Evolutionary conservation across 163 green algal species (phyloP).

Genomic region (Trebouxia gelatinosa): DNA sequence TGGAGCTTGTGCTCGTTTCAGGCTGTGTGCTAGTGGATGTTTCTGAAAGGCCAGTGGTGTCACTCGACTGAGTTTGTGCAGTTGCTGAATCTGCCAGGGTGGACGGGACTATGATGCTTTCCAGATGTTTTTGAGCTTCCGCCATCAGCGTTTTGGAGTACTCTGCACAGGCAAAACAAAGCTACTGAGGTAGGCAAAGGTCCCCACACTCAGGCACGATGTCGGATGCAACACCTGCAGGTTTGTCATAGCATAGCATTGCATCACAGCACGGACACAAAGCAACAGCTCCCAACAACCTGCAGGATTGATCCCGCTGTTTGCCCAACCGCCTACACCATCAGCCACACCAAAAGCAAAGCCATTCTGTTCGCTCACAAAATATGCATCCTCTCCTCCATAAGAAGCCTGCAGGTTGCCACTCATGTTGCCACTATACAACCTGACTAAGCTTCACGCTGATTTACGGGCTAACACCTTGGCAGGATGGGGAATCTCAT

Average conservation of each 20-base stretch:
- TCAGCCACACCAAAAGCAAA: slow-evolving; percentile 91
- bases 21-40: no score
- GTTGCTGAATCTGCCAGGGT: no score
- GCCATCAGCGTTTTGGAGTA: slow-evolving; percentile 74
- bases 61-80: no score
- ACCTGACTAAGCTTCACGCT: background rate
- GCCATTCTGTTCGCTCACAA: slow-evolving; percentile 68
- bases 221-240: no score
- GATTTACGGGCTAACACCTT: slow-evolving; percentile 45
- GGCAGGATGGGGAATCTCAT: slow-evolving; percentile 63
- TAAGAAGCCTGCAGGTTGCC: slow-evolving; percentile 44
- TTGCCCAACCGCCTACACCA: slow-evolving; percentile 93
- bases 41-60: no score
- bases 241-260: no score
- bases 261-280: background rate
- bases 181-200: background rate
- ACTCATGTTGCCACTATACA: background rate
- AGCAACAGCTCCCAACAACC: no score
- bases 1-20: no score
- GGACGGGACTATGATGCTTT: no score
- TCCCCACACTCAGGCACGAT: no score
- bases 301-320: slow-evolving; percentile 71
- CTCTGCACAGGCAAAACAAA: slow-evolving; percentile 56
- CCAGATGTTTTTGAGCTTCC: slow-evolving; percentile 59
- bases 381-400: slow-evolving; percentile 96